These are phyloP conservation scores for Penicillium sp. DNA, from an alignment of 2,329 filamentous ascomycete genomes.

Conservation along the genomic window DNA sequence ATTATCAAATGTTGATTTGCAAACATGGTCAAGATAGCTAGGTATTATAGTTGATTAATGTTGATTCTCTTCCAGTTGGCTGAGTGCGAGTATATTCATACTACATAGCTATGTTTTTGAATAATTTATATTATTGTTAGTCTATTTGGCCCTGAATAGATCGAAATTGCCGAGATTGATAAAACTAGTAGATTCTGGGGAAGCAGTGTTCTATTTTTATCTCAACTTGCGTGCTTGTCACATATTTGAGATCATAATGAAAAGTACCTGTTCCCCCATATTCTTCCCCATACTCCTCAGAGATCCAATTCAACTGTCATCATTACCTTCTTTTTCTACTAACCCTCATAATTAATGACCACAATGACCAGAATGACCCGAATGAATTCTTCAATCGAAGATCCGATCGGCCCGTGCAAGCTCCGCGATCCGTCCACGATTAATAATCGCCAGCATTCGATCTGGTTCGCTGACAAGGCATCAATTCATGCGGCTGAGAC, in stretches of 20 bases:
- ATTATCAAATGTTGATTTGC: neutral
- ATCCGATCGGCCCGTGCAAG: slow-evolving; percentile 3
- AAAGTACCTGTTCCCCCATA: neutral
- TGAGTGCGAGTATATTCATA: neutral
- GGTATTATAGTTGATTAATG: neutral
- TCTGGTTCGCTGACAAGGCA: slow-evolving; percentile 12
- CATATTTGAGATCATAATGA: neutral
- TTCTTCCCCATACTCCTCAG: neutral
- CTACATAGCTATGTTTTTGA: neutral
- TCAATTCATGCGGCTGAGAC: slow-evolving; percentile 1
- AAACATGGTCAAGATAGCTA: neutral
- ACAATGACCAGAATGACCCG: too few species aligned
- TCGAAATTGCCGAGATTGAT: neutral
- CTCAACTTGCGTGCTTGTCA: neutral
- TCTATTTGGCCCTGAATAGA: neutral
- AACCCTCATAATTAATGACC: neutral
- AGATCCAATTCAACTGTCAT: neutral
- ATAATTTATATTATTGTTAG: too few species aligned
- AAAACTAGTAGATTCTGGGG: neutral
- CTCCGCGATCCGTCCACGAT: slow-evolving; percentile 14
- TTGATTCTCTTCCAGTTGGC: neutral
- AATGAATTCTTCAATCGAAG: neutral
- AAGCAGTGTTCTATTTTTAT: slow-evolving; percentile 2
- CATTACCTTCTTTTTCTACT: neutral
- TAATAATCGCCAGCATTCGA: slow-evolving; percentile 20